A percentile compares a stretch with the other conserved stretches of the same genome.
Conservation (phyloP, 768 basidiomycete genomes). For the Tubosaeta sp. region DNA sequence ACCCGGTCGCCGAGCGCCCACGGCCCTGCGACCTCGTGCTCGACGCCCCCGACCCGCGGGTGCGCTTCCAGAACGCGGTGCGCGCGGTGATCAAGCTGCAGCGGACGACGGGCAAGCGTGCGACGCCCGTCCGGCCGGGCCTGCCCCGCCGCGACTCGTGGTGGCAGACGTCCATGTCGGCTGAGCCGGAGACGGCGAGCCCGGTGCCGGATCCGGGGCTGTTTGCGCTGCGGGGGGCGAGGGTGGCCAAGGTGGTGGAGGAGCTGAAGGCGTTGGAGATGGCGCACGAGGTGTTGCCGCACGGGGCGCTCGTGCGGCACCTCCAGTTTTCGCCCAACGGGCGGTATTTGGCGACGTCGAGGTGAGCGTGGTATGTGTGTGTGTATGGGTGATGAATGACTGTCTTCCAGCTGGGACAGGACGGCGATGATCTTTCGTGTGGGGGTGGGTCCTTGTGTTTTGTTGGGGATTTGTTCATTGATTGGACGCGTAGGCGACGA, state of each 20-base stretch:
- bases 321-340: constrained; percentile 54
- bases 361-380: constrained; percentile 24
- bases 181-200: constrained; percentile 5
- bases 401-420: constrained; percentile 40
- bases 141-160: constrained; percentile 25
- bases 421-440: constrained; percentile 46
- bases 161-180: constrained; percentile 19
- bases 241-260: constrained; percentile 38
- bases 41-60: constrained; percentile 21
- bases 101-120: constrained; percentile 25
- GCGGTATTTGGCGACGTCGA: constrained; percentile 51
- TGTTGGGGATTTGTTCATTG: neutral
- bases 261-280: constrained; percentile 36
- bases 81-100: constrained; percentile 41
- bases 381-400: neutral
- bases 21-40: constrained; percentile 9
- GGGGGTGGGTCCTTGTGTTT: constrained; percentile 29
- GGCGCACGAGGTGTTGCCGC: constrained; percentile 37
- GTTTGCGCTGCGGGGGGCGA: constrained; percentile 32
- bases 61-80: constrained; percentile 39
- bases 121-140: constrained; percentile 17
- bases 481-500: constrained; percentile 33
- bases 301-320: constrained; percentile 49
- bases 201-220: constrained; percentile 16
- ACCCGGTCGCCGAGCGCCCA: neutral